A percentile compares a stretch with the other conserved stretches of the same genome.
Conservation (phyloP, 495 filamentous ascomycete species). For the Cercophora samala region DNA sequence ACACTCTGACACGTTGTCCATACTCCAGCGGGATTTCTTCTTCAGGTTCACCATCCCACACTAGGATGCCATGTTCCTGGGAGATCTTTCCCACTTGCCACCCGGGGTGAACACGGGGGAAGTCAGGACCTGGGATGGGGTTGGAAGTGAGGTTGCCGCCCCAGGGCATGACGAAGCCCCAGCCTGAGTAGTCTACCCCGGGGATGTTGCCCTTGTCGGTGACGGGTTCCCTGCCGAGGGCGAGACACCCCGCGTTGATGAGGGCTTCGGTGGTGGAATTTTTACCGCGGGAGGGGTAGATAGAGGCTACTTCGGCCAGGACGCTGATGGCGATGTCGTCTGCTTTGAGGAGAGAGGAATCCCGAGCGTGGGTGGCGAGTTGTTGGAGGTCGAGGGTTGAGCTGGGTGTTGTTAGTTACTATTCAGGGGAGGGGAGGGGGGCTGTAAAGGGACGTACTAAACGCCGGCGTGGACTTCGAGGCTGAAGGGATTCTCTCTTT, state of each 20-base stretch:
- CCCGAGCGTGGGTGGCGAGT: constrained; percentile 63
- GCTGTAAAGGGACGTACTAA: constrained; percentile 30
- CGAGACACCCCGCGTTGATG: constrained; percentile 66
- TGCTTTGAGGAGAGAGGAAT: constrained; percentile 38
- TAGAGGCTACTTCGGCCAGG: constrained; percentile 60
- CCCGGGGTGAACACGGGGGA: constrained; percentile 45
- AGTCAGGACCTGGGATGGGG: constrained; percentile 33
- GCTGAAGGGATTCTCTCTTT: constrained; percentile 17
- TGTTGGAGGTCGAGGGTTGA: constrained; percentile 80
- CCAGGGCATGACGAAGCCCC: constrained; percentile 72
- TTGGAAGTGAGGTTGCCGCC: constrained; percentile 15
- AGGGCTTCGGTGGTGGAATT: constrained; percentile 60
- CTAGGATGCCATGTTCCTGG: constrained; percentile 66
- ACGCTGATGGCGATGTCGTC: constrained; percentile 65
- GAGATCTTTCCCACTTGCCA: constrained; percentile 61
- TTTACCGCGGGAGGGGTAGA: constrained; percentile 60
- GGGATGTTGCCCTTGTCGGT: constrained; percentile 28
- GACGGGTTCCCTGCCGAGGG: constrained; percentile 64
- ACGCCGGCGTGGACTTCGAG: constrained; percentile 39
- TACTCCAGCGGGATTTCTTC: constrained; percentile 54
- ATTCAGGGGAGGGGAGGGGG: constrained; percentile 37
- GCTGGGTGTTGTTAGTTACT: constrained; percentile 43
- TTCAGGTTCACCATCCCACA: constrained; percentile 36
- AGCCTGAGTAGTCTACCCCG: constrained; percentile 59
- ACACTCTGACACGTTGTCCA: constrained; percentile 65